Base-by-base conservation (phyloP, 306 rosid species). In the Canavalia ensiformis region DNA sequence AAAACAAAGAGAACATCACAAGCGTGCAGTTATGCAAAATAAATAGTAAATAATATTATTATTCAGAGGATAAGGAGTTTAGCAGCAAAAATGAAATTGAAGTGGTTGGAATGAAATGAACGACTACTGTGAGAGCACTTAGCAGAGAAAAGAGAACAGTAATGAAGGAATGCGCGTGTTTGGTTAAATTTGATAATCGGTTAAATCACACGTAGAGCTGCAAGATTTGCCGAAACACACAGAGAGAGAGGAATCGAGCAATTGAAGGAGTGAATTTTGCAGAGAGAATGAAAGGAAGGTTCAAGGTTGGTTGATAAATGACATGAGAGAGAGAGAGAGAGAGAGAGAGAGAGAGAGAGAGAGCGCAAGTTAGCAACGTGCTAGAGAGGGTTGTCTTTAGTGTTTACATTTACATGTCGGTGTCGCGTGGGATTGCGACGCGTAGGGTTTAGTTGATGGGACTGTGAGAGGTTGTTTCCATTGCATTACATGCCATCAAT, bases 341-440 rank as follows among this genome's bases (percentile, higher is more conserved):
- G 54, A 37, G 12, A 37, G 12, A 74, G 73, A 58, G 34, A 29
- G 59, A 39, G 54, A 34, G 58, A 62, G 5, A 49, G 65, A 1
- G 65, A 18, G 92, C 68, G 89, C 83, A 88, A 6, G 82, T 81
- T 86, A 85, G 83, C 28, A 59, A 77, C 18, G 81, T 82, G 82
- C 78, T 37, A 2, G 85, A 81, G 30, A 49, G 39, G 65, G 54
- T 67, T 46, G 72, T 39, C 5, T 4, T 18, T 18, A 18, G 25
- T 18, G 25, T 18, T 18, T 18, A 18, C 25, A 18, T 18, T 18
- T 57, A 31, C 33, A 68, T 76, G 82, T 82, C 77, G 85, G 82
- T 68, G 73, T n/a, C 67, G 12, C 2, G 31, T 18, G 4, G 47
- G 65, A 82, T 57, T 67, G 50, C n/a, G 47, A 75, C 77, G 62